A percentile compares a stretch with the other conserved stretches of the same genome.
These are phyloP conservation scores for Poa pratensis DNA, from an alignment of 176 grass and related monocot genomes.

Conservation along the genomic window DNA sequence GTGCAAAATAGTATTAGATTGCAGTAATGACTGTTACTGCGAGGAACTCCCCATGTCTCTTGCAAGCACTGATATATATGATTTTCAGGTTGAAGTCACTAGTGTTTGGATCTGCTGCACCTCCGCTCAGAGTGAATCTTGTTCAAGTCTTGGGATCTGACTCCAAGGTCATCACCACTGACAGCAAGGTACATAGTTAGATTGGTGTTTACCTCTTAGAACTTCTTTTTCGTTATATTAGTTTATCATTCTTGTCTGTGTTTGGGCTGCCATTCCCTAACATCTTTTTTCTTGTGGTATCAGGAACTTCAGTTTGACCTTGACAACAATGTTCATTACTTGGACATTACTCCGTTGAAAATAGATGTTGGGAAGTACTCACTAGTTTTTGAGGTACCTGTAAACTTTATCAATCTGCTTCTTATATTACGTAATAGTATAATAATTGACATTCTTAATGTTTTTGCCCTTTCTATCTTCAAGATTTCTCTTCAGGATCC, in stretches of 20 bases:
- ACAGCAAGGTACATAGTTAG: slow-evolving; percentile 46
- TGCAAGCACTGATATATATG: slow-evolving; percentile 9
- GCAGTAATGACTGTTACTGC: neutral
- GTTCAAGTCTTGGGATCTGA: slow-evolving; percentile 67
- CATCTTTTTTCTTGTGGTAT: slow-evolving; percentile 36
- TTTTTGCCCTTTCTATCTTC: slow-evolving; percentile 11
- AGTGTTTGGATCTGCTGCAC: slow-evolving; percentile 83
- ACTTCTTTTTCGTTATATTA: slow-evolving; percentile 16
- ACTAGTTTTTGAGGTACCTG: slow-evolving; percentile 85
- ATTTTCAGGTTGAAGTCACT: slow-evolving; percentile 91
- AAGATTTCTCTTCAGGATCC: slow-evolving; percentile 75
- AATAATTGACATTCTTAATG: slow-evolving; percentile 26
- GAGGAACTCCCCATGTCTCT: neutral
- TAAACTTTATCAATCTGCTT: slow-evolving; percentile 27
- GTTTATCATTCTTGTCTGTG: neutral
- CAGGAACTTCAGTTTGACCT: slow-evolving; percentile 87
- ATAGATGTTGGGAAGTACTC: slow-evolving; percentile 93
- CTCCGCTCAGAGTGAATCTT: slow-evolving; percentile 76
- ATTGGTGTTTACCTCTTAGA: slow-evolving; percentile 6
- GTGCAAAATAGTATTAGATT: slow-evolving; percentile 8
- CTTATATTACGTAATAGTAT: slow-evolving; percentile 20
- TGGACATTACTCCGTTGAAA: slow-evolving; percentile 81
- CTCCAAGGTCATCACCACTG: slow-evolving; percentile 60
- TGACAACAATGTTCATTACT: slow-evolving; percentile 78
- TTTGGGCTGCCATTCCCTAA: slow-evolving; percentile 8